Evolutionary conservation across 176 grass and related monocot species (phyloP).

Genomic region (Ensete glaucum): DNA sequence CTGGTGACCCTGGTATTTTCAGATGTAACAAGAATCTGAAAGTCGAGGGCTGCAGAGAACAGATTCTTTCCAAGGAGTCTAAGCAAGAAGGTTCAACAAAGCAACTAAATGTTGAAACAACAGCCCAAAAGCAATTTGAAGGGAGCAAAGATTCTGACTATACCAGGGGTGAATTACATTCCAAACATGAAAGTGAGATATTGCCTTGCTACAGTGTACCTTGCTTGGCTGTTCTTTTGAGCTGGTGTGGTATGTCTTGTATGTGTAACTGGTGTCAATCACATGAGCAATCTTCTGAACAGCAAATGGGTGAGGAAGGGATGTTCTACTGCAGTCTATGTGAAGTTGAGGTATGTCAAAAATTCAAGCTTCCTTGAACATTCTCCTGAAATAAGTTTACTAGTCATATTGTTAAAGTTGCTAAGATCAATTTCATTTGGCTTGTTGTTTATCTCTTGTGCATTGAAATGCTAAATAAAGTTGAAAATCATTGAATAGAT

Average conservation of each 20-base stretch:
- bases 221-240: conserved; percentile 30
- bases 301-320: conserved; percentile 65
- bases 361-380: neutral
- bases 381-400: neutral
- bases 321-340: conserved; percentile 97
- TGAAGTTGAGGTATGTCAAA: conserved; percentile 66
- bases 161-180: conserved; percentile 36
- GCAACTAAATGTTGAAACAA: conserved; percentile 31
- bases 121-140: conserved; percentile 21
- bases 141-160: conserved; percentile 23
- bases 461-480: neutral
- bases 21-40: conserved; percentile 38
- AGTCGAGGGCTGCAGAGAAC: conserved; percentile 31
- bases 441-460: neutral
- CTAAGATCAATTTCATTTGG: neutral
- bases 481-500: too few relatives aligned
- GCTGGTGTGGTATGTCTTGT: conserved; percentile 44
- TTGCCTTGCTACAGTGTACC: conserved; percentile 31
- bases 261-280: conserved; percentile 38
- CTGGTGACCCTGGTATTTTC: conserved; percentile 83
- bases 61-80: conserved; percentile 17
- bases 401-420: neutral
- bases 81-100: conserved; percentile 22
- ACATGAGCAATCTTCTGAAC: conserved; percentile 48
- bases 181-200: conserved; percentile 35